A percentile compares a stretch with the other conserved stretches of the same genome.
Evolutionary conservation across 2,329 filamentous ascomycete species (phyloP).

Genomic region (Ilyonectria sp.): DNA sequence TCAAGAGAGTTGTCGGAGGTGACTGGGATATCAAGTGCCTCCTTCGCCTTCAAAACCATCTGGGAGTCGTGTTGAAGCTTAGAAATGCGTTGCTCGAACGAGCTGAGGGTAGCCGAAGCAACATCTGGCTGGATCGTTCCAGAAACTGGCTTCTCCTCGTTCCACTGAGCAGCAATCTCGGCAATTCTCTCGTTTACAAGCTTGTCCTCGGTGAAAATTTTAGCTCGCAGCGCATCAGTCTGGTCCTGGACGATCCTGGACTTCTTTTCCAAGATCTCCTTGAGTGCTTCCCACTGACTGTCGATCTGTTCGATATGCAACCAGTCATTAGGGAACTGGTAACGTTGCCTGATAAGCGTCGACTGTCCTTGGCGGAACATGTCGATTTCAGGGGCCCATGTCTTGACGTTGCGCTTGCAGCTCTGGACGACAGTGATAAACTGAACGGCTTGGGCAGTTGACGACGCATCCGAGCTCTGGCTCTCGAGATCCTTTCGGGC

Average conservation of each 20-base stretch:
- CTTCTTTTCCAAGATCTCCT: constrained; percentile 92
- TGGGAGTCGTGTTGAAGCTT: constrained; percentile 89
- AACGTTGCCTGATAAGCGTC: constrained; percentile 90
- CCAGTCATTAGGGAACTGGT: constrained; percentile 95
- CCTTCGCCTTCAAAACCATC: constrained; percentile 96
- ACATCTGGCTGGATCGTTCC: constrained; percentile 92
- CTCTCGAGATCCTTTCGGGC: constrained; percentile 91
- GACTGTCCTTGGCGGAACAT: constrained; percentile 97
- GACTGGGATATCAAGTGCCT: constrained; percentile 91
- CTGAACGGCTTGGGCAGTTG: constrained; percentile 95
- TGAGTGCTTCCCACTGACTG: constrained; percentile 93
- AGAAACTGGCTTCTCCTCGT: constrained; percentile 96
- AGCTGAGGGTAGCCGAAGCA: constrained; percentile 84
- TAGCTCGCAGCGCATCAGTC: constrained; percentile 92
- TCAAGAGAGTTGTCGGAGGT: constrained; percentile 85
- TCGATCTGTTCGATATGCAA: constrained; percentile 96
- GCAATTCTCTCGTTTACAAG: constrained; percentile 90
- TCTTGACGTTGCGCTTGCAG: constrained; percentile 92
- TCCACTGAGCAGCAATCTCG: constrained; percentile 90
- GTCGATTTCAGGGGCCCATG: constrained; percentile 96
- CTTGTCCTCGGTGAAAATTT: constrained; percentile 94
- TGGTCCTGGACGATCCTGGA: constrained; percentile 97
- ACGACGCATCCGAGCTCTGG: constrained; percentile 93
- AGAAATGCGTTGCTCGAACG: constrained; percentile 88
- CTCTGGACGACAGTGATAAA: constrained; percentile 99